phyloP scores from a whole-genome alignment of 2,329 filamentous ascomycete species.

The Fusarium nodosum region DNA sequence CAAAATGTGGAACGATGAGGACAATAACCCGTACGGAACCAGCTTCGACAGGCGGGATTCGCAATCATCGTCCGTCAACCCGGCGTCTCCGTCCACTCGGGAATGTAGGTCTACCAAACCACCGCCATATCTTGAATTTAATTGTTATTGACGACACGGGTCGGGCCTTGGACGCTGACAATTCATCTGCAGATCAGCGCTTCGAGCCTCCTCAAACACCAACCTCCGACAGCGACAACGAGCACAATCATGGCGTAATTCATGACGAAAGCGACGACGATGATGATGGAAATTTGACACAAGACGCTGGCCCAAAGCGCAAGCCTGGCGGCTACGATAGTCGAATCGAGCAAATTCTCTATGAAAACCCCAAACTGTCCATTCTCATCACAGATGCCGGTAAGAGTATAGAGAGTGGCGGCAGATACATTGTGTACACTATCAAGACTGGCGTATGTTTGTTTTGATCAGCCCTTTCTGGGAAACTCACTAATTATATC shows the following conservation, averaged over 20 bases:
- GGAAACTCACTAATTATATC: slow-evolving; percentile 10
- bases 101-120: slow-evolving; percentile 65
- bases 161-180: slow-evolving; percentile 25
- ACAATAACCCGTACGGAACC: slow-evolving; percentile 95
- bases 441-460: slow-evolving; percentile 87
- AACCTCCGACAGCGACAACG: slow-evolving; percentile 76
- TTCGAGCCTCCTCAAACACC: slow-evolving; percentile 80
- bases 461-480: not conserved
- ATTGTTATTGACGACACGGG: slow-evolving; percentile 4
- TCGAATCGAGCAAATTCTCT: slow-evolving; percentile 96
- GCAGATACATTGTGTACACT: slow-evolving; percentile 96
- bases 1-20: slow-evolving; percentile 96
- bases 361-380: slow-evolving; percentile 90
- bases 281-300: slow-evolving; percentile 61
- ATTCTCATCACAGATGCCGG: slow-evolving; percentile 95
- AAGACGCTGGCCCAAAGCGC: slow-evolving; percentile 65
- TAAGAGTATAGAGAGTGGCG: slow-evolving; percentile 92
- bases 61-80: slow-evolving; percentile 76
- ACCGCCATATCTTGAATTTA: slow-evolving; percentile 19
- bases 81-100: slow-evolving; percentile 70
- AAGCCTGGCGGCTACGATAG: slow-evolving; percentile 94
- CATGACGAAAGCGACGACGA: slow-evolving; percentile 63
- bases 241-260: slow-evolving; percentile 53
- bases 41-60: slow-evolving; percentile 92
- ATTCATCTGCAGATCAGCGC: slow-evolving; percentile 49